phyloP scores from a whole-genome alignment of 169 alveolate species.

The Amoebophrya sp. region DNA sequence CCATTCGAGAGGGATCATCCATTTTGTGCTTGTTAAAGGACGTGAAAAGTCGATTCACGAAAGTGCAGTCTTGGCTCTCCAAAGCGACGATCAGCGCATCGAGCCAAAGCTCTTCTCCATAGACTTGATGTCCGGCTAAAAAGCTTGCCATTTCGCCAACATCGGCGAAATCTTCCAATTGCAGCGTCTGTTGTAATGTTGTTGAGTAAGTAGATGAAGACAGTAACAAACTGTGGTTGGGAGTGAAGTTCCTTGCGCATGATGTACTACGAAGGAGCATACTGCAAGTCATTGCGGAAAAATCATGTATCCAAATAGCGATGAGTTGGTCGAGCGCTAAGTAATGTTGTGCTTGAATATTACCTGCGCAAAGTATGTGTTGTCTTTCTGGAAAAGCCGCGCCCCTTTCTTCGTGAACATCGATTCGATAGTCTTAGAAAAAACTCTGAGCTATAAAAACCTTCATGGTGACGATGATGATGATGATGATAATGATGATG shows the following conservation, averaged over 20 bases:
- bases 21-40: background rate
- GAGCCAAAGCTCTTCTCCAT: conserved; percentile 1
- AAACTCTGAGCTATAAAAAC: too few relatives aligned
- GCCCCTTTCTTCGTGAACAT: background rate
- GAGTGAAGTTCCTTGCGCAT: too few relatives aligned
- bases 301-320: background rate
- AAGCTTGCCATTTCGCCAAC: background rate
- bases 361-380: background rate
- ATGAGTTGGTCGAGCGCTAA: background rate
- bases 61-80: background rate
- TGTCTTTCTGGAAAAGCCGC: background rate
- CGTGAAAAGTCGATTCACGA: background rate
- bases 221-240: too few relatives aligned
- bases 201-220: background rate
- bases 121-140: background rate
- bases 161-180: background rate
- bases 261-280: background rate
- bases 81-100: background rate
- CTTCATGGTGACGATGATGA: too few relatives aligned
- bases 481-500: too few relatives aligned
- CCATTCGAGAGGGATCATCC: background rate
- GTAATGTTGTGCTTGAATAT: background rate
- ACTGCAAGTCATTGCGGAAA: background rate
- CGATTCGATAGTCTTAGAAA: too few relatives aligned
- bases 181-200: background rate